Evolutionary conservation across 352 stramenopile genomes (phyloP), one percentile per base, ranked within the genome.

Genomic region (Pythium monospermum): DNA sequence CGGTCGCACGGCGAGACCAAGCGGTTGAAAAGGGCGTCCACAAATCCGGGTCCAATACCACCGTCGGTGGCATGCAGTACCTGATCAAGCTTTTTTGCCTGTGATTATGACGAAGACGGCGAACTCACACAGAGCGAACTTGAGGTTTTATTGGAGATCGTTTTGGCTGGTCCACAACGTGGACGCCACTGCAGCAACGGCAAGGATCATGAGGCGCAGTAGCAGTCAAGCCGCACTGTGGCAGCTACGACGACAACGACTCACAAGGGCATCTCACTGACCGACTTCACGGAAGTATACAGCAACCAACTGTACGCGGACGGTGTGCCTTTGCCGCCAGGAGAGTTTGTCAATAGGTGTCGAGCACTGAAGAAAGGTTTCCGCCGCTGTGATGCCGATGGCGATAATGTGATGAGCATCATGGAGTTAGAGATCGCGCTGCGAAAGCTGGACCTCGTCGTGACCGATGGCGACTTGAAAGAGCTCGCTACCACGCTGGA

Each of bases 31-130:
- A n/a, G n/a, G n/a, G n/a, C n/a, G n/a, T n/a, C n/a, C n/a, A n/a
- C n/a, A n/a, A n/a, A n/a, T n/a, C n/a, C n/a, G n/a, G n/a, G n/a
- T n/a, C n/a, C n/a, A n/a, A n/a, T n/a, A n/a, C n/a, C n/a, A n/a
- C n/a, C n/a, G n/a, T n/a, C n/a, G n/a, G n/a, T n/a, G n/a, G n/a
- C n/a, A n/a, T n/a, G n/a, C n/a, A 53, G 16, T 55, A 47, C 31
- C 36, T 55, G 16, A 31, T 47, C 23, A 37, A n/a, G 27, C 37
- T 56, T 56, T 28, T 48, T 42, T 18, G 37, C 35, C n/a, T 56
- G 49, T 38, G 49, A 56, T n/a, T 47, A 47, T 19, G 38, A 56
- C 25, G 49, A 56, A 42, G 49, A 56, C 30, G 49, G 49, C 19
- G 28, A 13, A 6, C 23, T 56, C 3, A 35, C 31, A 3, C 23